Conservation (phyloP, 2,329 filamentous ascomycete genomes). For the Neurospora crassa region DNA sequence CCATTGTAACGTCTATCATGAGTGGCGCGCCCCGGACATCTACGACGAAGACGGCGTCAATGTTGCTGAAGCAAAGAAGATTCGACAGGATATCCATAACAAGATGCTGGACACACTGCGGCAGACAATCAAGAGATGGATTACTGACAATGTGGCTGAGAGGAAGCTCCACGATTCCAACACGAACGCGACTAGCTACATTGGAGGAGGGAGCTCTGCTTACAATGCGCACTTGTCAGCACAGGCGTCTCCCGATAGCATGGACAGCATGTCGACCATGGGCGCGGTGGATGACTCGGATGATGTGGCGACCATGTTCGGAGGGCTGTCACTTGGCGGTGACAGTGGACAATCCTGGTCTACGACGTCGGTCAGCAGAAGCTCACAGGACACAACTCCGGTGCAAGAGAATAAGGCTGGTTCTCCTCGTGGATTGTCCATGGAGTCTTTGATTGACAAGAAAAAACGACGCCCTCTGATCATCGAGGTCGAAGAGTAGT, state of each 20-base stretch:
- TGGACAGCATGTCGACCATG: not conserved
- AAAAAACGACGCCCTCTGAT: not conserved
- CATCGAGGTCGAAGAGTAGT: not conserved
- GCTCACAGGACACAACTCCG: not conserved
- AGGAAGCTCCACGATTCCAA: slow-evolving; percentile 11
- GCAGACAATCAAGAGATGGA: slow-evolving; percentile 6
- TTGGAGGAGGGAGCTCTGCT: not conserved
- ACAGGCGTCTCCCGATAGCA: not conserved
- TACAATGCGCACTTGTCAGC: not conserved
- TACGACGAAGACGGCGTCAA: not conserved
- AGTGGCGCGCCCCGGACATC: slow-evolving; percentile 29
- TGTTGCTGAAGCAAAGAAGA: not conserved
- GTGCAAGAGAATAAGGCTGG: not conserved
- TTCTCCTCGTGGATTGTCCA: not conserved
- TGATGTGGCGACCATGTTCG: not conserved
- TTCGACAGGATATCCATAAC: not conserved
- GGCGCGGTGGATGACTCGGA: not conserved
- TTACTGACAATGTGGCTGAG: slow-evolving; percentile 2
- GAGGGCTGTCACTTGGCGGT: not conserved
- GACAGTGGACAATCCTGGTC: not conserved
- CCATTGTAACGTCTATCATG: slow-evolving; percentile 29
- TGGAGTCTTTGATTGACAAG: not conserved
- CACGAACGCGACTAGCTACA: not conserved
- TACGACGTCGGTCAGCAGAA: not conserved
- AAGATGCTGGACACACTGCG: slow-evolving; percentile 6